Evolutionary conservation across 768 basidiomycete species (phyloP).

Genomic region (Hemileccinum impolitum): DNA sequence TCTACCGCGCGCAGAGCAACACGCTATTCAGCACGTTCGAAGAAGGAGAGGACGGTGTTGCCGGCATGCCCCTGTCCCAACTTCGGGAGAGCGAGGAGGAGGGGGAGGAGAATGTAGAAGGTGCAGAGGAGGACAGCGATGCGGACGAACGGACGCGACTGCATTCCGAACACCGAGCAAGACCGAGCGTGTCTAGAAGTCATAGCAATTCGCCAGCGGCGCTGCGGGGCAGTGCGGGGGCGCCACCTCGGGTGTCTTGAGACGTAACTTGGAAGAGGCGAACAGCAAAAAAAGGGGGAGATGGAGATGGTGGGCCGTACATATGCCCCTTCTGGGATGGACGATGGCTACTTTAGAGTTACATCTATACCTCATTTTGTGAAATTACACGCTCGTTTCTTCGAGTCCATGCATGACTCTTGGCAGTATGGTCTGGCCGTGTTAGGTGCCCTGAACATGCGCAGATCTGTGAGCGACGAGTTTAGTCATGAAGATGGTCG

Average conservation of each 20-base stretch:
- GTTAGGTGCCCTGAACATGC: too few species aligned
- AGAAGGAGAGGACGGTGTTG: slow-evolving; percentile 32
- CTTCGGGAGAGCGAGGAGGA: slow-evolving; percentile 69
- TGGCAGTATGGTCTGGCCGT: too few species aligned
- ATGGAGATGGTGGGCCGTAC: background rate
- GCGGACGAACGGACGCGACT: slow-evolving; percentile 42
- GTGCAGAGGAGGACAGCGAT: slow-evolving; percentile 44
- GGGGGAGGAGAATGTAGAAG: slow-evolving; percentile 36
- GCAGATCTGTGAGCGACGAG: too few species aligned
- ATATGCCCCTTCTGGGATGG: slow-evolving; percentile 18
- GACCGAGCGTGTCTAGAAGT: slow-evolving; percentile 45
- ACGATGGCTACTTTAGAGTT: slow-evolving; percentile 29
- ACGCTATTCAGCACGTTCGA: slow-evolving; percentile 80
- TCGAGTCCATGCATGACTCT: background rate
- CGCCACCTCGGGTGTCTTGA: slow-evolving; percentile 20
- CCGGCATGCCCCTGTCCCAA: slow-evolving; percentile 51
- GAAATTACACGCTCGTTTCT: slow-evolving; percentile 9
- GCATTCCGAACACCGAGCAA: slow-evolving; percentile 26
- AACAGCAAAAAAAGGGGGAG: background rate
- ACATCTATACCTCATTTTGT: slow-evolving; percentile 20
- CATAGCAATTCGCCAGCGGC: slow-evolving; percentile 49
- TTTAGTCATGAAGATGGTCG: too few species aligned
- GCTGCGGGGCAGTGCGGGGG: slow-evolving; percentile 29
- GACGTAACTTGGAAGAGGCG: background rate
- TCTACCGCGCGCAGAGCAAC: slow-evolving; percentile 61